Base-by-base conservation (phyloP, 2,329 filamentous ascomycete species). In the Alternaria brassicicola region DNA sequence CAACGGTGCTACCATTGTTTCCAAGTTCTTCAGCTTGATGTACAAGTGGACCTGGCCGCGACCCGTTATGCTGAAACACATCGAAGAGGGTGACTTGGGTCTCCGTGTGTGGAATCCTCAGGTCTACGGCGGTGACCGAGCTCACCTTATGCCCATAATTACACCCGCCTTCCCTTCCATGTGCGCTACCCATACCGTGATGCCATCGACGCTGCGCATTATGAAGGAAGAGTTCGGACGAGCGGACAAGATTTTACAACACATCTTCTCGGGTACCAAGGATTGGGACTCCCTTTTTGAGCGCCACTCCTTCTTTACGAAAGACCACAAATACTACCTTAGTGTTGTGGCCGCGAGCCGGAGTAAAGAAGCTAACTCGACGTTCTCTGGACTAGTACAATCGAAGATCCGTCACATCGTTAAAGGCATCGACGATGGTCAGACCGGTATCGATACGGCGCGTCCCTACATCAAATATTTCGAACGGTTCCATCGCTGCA, bases 161-260 rank as follows among this genome's bases (percentile, higher is more conserved):
- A 99, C 95, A 1, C 95, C 95, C 1, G 93, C 95, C 1, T 98
- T 97, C 75, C 95, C 95, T 3, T 96, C 93, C 48, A 98, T 97
- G 93, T 98, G 95, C 76, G 90, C 95, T 2, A 98, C 95, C 0
- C 95, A 96, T 81, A 98, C 97, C 71, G 89, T 99, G 60, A 93
- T 91, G 3, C 83, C 86, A 64, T 98, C 94, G 1, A 96, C 93
- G 2, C 92, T 93, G 81, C 82, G 86, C 6, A 87, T 97, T 48
- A 93, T 99, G 71, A 86, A 92, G 65, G 85, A 88, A 45, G 95
- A 99, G 74, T 85, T 98, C 19, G 84, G 89, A 63, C 87, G 91
- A 35, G 95, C 89, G 5, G 86, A 89, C 50, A 84, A 91, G 50
- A 89, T 97, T 53, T 88, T 92, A 9, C 88, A 91, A 62, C 86